Conservation (phyloP, 2,329 filamentous ascomycete genomes). For the Aureobasidium subglaciale region DNA sequence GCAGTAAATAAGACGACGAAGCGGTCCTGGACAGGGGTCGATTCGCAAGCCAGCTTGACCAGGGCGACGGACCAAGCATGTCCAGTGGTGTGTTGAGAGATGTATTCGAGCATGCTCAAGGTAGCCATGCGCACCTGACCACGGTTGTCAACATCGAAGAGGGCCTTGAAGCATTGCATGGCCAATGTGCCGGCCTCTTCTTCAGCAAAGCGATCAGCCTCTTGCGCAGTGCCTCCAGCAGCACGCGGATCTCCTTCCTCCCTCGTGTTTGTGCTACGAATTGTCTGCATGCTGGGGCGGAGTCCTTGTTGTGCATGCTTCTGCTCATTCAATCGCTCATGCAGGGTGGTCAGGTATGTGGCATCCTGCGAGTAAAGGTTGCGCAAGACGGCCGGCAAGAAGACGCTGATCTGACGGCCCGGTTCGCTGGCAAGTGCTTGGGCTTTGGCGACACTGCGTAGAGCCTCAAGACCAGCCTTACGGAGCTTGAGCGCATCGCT, state of each 20-base stretch:
- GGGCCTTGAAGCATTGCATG: constrained; percentile 75
- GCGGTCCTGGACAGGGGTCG: constrained; percentile 89
- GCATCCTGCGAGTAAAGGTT: constrained; percentile 75
- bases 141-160: constrained; percentile 76
- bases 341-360: constrained; percentile 59
- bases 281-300: constrained; percentile 72
- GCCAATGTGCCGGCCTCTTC: constrained; percentile 81
- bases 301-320: constrained; percentile 34
- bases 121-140: constrained; percentile 76
- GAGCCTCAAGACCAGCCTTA: constrained; percentile 54
- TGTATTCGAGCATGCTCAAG: constrained; percentile 64
- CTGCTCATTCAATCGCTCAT: constrained; percentile 51
- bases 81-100: constrained; percentile 38
- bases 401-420: constrained; percentile 66
- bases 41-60: constrained; percentile 71
- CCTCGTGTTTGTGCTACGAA: constrained; percentile 60
- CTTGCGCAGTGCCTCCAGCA: constrained; percentile 71
- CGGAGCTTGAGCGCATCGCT: constrained; percentile 63
- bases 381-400: constrained; percentile 78
- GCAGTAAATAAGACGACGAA: constrained; percentile 81
- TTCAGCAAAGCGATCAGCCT: constrained; percentile 84
- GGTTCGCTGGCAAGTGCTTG: constrained; percentile 70
- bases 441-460: constrained; percentile 72
- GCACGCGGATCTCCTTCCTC: constrained; percentile 58
- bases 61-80: constrained; percentile 73